Base-by-base conservation (phyloP, 371 early-diverging fungal genomes). In the Mortierella sp. region DNA sequence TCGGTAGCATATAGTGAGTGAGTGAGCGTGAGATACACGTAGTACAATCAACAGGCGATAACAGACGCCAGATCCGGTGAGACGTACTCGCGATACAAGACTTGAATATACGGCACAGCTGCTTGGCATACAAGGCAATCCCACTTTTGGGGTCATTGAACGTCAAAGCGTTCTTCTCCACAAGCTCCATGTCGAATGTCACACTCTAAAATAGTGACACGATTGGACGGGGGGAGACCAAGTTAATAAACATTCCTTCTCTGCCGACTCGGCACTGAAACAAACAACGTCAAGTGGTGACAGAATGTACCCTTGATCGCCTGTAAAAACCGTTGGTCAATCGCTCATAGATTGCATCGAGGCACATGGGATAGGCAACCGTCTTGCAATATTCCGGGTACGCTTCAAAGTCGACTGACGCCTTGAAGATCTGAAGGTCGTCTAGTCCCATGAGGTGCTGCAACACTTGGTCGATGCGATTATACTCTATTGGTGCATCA, bases 341-440 rank as follows among this genome's bases (percentile, higher is more conserved):
- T 27, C 93, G 83, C 31, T 86, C 83, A 7, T 61, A 49, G 16
- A 93, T 81, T 30, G 86, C 82, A 38, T 86, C 82, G 24, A 93
- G 62, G 50, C 90, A 90, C 23, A 91, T 87, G 0, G 93, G 93
- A 45, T 93, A 91, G 0, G 93, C 89, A 27, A 93, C 79, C 31
- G 82, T 62, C 13, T 83, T 71, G 43, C 89, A 78, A 72, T 93
- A 93, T 42, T 86, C 82, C 0, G 89, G 86, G 51, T 90, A 90
- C 10, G 79, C 82, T 52, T 78, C 84, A 63, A 85, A 89, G 55
- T 91, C 88, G 18, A 93, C 93, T 56, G 86, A 84, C 1, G 83
- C 81, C 23, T 88, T 85, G 74, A 91, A 93, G 49, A 88, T 83
- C 30, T 60, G 81, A 54, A 87, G 87, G 9, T 86, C 87, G 0